These are phyloP conservation scores for Glycyrrhiza uralensis DNA, from an alignment of 306 rosid species.

Conservation along the genomic window DNA sequence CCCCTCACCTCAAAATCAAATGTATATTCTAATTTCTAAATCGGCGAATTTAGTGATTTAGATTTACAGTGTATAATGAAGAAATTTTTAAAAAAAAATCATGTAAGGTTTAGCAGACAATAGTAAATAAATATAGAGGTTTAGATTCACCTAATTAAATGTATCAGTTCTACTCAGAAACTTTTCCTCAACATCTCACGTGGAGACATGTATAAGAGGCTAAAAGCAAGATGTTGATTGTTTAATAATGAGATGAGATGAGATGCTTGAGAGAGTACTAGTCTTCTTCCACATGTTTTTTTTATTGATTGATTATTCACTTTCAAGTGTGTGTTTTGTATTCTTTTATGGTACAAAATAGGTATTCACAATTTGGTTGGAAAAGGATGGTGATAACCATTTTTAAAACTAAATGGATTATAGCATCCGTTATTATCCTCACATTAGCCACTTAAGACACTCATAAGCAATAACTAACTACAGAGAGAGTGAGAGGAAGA, in stretches of 20 bases:
- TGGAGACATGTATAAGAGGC: slow-evolving; percentile 31
- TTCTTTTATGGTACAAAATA: slow-evolving; percentile 3
- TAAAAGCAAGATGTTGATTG: slow-evolving; percentile 32
- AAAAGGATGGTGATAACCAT: neutral
- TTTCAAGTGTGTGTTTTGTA: slow-evolving; percentile 11
- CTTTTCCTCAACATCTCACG: slow-evolving; percentile 29
- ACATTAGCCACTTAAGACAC: slow-evolving; percentile 4
- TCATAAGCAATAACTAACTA: neutral
- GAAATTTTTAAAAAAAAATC: neutral
- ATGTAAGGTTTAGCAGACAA: neutral
- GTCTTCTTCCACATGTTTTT: slow-evolving; percentile 11
- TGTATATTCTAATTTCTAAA: neutral
- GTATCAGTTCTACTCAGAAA: neutral
- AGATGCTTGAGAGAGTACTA: slow-evolving; percentile 15
- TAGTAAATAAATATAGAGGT: neutral
- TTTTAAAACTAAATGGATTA: neutral
- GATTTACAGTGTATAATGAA: neutral
- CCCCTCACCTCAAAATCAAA: slow-evolving; percentile 28
- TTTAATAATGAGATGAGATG: slow-evolving; percentile 40
- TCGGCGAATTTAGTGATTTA: neutral
- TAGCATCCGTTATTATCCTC: slow-evolving; percentile 1
- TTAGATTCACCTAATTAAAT: slow-evolving; percentile 28
- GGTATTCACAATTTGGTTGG: slow-evolving; percentile 11
- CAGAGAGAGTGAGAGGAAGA: neutral
- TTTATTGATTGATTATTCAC: neutral